A percentile compares a stretch with the other conserved stretches of the same genome.
phyloP scores from a whole-genome alignment of 1,284 basidiomycete genomes.

The Cerioporus squamosus region DNA sequence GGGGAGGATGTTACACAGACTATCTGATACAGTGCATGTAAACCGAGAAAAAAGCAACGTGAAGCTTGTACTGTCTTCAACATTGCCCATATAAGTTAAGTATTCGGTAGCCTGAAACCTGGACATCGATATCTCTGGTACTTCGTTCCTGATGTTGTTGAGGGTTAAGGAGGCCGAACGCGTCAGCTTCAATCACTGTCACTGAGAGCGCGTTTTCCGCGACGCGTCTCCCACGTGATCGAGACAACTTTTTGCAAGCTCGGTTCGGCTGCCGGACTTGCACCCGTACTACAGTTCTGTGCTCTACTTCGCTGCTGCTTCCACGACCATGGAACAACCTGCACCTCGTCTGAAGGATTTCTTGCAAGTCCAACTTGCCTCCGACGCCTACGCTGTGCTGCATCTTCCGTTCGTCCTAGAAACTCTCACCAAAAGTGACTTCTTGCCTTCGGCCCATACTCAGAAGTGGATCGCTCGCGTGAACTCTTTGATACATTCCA shows the following conservation, averaged over 20 bases:
- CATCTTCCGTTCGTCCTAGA: conserved; percentile 64
- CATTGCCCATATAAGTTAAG: too few relatives aligned
- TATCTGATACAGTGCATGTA: too few relatives aligned
- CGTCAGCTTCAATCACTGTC: too few relatives aligned
- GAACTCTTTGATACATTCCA: conserved; percentile 73
- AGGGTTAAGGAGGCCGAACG: neutral
- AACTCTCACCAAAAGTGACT: conserved; percentile 50
- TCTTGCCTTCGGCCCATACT: conserved; percentile 64
- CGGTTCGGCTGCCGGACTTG: neutral
- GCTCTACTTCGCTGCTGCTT: neutral
- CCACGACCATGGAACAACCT: conserved; percentile 22
- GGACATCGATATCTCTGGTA: too few relatives aligned
- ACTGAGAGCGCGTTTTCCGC: neutral
- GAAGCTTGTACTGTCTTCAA: too few relatives aligned
- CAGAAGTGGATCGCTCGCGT: conserved; percentile 75
- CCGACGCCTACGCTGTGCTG: conserved; percentile 60
- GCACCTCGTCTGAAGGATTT: conserved; percentile 63
- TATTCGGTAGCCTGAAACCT: too few relatives aligned
- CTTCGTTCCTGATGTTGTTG: neutral
- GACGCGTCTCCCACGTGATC: conserved; percentile 24
- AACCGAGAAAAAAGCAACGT: too few relatives aligned
- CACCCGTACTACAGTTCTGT: neutral
- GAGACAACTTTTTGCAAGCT: conserved; percentile 12
- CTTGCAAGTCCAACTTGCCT: conserved; percentile 70
- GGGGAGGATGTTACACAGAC: neutral